Base-by-base conservation (phyloP, 306 rosid species). In the Abrus precatorius region DNA sequence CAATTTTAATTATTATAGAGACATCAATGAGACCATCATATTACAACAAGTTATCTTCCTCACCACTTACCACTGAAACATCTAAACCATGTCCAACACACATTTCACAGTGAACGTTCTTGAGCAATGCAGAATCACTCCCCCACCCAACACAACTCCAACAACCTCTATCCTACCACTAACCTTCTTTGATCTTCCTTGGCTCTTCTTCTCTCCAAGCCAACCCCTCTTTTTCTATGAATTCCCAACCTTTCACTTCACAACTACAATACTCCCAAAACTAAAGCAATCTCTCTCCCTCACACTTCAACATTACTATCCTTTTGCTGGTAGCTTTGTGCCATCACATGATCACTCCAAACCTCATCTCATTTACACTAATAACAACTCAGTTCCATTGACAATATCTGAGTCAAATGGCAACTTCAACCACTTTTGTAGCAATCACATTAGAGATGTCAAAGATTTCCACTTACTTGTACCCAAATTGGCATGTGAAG, bases 121-220 rank as follows among this genome's bases (percentile, higher is more conserved):
- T 38, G 90, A 87, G 67, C 76, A 86, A 9, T 69, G 83, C 69
- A 53, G 41, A 7, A 32, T 86, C 55, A 68, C 72, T 57, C 84
- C 83, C n/a, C 84, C 80, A 2, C 73, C 77, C 5, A 62, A 62
- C n/a, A 71, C 77, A 55, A 13, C 70, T 28, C 74, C 74, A 29
- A 14, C 43, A 20, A 32, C 47, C 60, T 69, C 82, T 66, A 77
- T 77, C 27, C 86, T 83, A 44, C 90, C 88, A 9, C 59, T 90
- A 45, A 88, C 94, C 10, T 90, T 88, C 76, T 72, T 88, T 1
- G 94, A 88, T 83, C 63, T 86, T 28, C 90, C 94, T 43, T 90
- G 20, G 92, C 94, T 90, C 33, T 85, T 88, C 82, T 90, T 83
- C 90, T 84, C 90, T 73, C 92, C 90, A 62, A 78, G 71, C 79